A percentile compares a stretch with the other conserved stretches of the same genome.
phyloP scores from a whole-genome alignment of 306 rosid species.

The Castanopsis chinensis region DNA sequence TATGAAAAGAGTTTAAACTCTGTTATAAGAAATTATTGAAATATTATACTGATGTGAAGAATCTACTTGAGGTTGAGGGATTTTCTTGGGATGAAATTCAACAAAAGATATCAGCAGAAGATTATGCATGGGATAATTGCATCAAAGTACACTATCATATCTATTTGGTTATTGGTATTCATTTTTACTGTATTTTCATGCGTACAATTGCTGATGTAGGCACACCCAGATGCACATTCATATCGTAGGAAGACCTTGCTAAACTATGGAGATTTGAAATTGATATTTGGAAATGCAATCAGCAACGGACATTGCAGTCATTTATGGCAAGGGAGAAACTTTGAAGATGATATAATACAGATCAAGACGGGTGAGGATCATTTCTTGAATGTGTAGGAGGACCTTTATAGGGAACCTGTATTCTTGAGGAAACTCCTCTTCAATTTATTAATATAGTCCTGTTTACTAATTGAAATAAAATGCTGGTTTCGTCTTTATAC shows the following conservation, averaged over 20 bases:
- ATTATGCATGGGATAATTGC: constrained; percentile 42
- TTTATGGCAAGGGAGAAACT: constrained; percentile 26
- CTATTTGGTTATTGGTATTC: neutral
- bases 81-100: constrained; percentile 54
- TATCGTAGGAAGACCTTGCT: constrained; percentile 47
- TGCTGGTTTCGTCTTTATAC: neutral
- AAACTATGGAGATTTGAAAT: constrained; percentile 38
- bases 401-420: neutral
- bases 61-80: constrained; percentile 33
- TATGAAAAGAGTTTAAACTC: constrained; percentile 33
- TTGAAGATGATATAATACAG: constrained; percentile 21
- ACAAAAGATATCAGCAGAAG: constrained; percentile 46
- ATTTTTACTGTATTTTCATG: constrained; percentile 15
- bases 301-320: constrained; percentile 33
- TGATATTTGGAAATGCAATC: constrained; percentile 35
- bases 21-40: constrained; percentile 37
- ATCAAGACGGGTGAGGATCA: constrained; percentile 17
- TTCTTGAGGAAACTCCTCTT: neutral
- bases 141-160: constrained; percentile 34
- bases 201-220: constrained; percentile 36
- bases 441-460: neutral
- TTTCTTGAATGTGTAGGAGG: neutral
- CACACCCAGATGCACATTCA: constrained; percentile 33
- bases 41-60: constrained; percentile 39
- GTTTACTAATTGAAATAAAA: neutral